Base-by-base conservation (phyloP, 2,329 filamentous ascomycete genomes). In the Helminthosporium solani region DNA sequence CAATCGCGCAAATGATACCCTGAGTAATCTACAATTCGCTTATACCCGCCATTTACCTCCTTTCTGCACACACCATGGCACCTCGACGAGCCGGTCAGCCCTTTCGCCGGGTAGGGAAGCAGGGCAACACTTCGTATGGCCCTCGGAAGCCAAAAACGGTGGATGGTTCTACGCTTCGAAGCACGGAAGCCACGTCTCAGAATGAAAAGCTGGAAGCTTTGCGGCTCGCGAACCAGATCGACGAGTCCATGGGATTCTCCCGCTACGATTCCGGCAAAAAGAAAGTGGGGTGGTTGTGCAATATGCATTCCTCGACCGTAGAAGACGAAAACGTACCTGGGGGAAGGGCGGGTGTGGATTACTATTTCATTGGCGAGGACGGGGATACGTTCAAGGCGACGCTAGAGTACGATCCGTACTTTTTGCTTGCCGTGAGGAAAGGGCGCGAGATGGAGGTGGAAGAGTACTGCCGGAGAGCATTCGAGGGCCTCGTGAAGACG, bases 351-450 rank as follows among this genome's bases (percentile, higher is more conserved):
- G 94, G 89, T 7, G 83, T 99, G 46, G 94, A 99, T 73, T 96
- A 90, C 73, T 99, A 96, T 76, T 99, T 99, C 72, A 86, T 99
- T 47, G 68, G 64, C 46, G 69, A 72, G 37, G 88, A 95, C 46
- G 84, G 89, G 12, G 83, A 85, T 39, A 92, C 87, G 4, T 99
- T 99, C 79, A 99, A 99, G 70, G 91, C 94, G 9, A 96, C 91
- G 0, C 75, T 99, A 54, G 90, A 96, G 73, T 97, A 96, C 69
- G 90, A 97, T 60, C 94, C 94, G 0, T 99, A 99, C 75, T 96
- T 99, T 60, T 73, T 99, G 49, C 83, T 99, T 42, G 92, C 91
- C 0, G 88, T 91, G 42, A 94, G 90, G 70, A 88, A 86, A 64
- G 89, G 90, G 7, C 85, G 84, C 60, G 95, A 99, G 73, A 81